Conservation (phyloP, 2,329 filamentous ascomycete genomes). For the Alternaria brassicae region DNA sequence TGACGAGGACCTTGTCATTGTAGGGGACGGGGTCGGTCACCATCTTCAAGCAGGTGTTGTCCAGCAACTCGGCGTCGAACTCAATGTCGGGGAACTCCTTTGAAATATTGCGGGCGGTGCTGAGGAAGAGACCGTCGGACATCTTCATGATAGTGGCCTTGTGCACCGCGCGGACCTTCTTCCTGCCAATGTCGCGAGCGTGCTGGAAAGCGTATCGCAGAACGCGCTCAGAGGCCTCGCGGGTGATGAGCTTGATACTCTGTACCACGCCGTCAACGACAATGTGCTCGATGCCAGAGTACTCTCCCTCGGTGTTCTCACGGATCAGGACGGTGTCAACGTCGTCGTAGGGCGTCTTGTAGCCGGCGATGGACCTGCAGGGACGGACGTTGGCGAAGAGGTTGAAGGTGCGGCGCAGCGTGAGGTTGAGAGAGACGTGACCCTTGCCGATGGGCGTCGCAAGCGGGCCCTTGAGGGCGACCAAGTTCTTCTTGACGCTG, state of each 20-base stretch:
- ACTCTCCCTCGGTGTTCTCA: slow-evolving; percentile 99
- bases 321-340: slow-evolving; percentile 98
- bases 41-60: slow-evolving; percentile 99
- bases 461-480: slow-evolving; percentile 96
- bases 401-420: slow-evolving; percentile 98
- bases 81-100: slow-evolving; percentile 96
- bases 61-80: slow-evolving; percentile 96
- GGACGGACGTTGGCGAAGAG: slow-evolving; percentile 99
- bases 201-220: slow-evolving; percentile 98
- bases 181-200: slow-evolving; percentile 89
- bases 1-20: slow-evolving; percentile 98
- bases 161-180: slow-evolving; percentile 97
- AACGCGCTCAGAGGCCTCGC: slow-evolving; percentile 92
- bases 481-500: slow-evolving; percentile 93
- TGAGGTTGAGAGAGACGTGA: slow-evolving; percentile 98
- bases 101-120: slow-evolving; percentile 80
- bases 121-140: slow-evolving; percentile 97
- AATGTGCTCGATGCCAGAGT: slow-evolving; percentile 98
- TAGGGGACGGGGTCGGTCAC: slow-evolving; percentile 94
- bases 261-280: slow-evolving; percentile 98
- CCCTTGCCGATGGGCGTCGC: slow-evolving; percentile 98
- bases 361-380: slow-evolving; percentile 94
- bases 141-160: slow-evolving; percentile 99
- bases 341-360: slow-evolving; percentile 97
- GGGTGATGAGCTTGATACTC: slow-evolving; percentile 99